Base-by-base conservation (phyloP, 495 filamentous ascomycete genomes). In the Amphirosellinia nigrospora region DNA sequence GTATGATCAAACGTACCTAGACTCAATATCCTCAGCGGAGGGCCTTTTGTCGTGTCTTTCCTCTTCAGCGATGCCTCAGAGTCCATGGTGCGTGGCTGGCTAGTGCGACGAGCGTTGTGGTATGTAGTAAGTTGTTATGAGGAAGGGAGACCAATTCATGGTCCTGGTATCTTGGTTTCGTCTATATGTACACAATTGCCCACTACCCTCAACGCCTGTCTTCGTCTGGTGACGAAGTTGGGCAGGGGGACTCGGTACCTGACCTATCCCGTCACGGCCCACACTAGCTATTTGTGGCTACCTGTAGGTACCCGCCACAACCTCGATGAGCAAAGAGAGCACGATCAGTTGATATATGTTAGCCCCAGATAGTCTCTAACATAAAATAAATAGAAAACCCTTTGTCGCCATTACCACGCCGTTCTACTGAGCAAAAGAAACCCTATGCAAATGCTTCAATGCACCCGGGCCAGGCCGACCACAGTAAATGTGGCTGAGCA, bases 41-140 rank as follows among this genome's bases (percentile, higher is more conserved):
- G 94, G 61, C 94, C 95, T 80, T 96, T 97, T 53, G 93, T 96
- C 36, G 94, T 98, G 80, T 98, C 94, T 79, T 94, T 95, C 78
- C 94, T 89, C 79, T 75, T 83, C 53, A 85, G 69, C n/a, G 59
- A 60, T 60, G 71, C 72, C 23, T 78, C 76, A 38, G 75, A 70
- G 53, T 74, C 69, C 76, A 78, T 78, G 15, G 56, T 76, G 45
- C 59, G 66, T 50, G 62, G 69, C 63, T 43, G 48, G 32, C 66
- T 60, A 13, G 26, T 60, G 32, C 53, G 60, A 48, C n/a, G 19
- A 23, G 63, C 30, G 70, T 23, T 36, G 34, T 21, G 65, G 45
- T 23, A 4, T 36, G 32, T 39, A 41, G 59, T 45, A 48, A 50
- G 21, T 43, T 55, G 60, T n/a, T 45, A 48, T 41, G 38, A 56